Conservation (phyloP, 495 filamentous ascomycete species). For the Aspergillus wentii region DNA sequence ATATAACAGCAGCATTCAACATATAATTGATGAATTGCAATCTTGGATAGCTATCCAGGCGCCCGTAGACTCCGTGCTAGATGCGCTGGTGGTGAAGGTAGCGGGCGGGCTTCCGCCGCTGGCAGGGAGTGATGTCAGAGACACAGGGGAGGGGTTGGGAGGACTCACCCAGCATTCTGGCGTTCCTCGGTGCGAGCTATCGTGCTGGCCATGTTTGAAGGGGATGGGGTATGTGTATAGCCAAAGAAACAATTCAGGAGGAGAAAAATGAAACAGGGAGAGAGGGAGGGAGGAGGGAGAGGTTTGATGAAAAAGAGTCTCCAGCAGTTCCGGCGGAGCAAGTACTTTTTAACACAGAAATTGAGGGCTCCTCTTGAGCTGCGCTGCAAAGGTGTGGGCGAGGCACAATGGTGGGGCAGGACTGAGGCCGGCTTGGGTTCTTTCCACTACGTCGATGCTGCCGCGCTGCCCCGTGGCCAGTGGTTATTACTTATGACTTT, state of each 20-base stretch:
- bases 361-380: no score
- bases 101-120: constrained; percentile 14
- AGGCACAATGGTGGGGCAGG: constrained; percentile 10
- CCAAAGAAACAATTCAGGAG: constrained; percentile 10
- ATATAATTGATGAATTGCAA: no score
- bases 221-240: constrained; percentile 14
- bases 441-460: constrained; percentile 13
- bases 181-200: constrained; percentile 58
- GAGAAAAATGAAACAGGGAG: constrained; percentile 15
- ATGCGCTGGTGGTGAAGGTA: constrained; percentile 14
- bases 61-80: constrained; percentile 5
- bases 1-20: no score
- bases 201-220: constrained; percentile 55
- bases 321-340: constrained; percentile 38
- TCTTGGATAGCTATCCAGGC: no score
- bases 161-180: constrained; percentile 61
- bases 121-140: constrained; percentile 47
- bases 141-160: constrained; percentile 17
- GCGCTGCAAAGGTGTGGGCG: constrained; percentile 6
- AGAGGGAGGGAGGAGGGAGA: constrained; percentile 7
- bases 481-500: constrained; percentile 2
- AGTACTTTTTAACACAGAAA: constrained; percentile 32
- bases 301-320: constrained; percentile 21
- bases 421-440: no score
- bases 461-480: constrained; percentile 7